Percentiles rank a stretch among this genome's conserved stretches.
These are phyloP conservation scores for Madurella mycetomatis DNA, from an alignment of 2,329 filamentous ascomycete genomes.

Conservation along the genomic window DNA sequence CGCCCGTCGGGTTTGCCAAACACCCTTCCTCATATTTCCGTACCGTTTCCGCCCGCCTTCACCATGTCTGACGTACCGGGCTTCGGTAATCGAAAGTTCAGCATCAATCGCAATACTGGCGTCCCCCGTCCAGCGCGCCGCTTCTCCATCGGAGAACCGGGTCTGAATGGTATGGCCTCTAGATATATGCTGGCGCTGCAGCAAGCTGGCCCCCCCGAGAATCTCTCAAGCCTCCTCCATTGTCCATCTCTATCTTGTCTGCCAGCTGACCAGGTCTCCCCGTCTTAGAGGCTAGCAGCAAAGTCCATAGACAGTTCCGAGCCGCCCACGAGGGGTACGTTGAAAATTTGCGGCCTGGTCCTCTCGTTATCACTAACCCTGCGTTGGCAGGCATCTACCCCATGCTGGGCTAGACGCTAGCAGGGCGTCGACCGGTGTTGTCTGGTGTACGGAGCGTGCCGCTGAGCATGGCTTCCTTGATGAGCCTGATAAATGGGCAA, in stretches of 20 bases:
- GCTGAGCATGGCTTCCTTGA: conserved; percentile 85
- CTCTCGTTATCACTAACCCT: neutral
- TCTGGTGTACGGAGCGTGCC: conserved; percentile 87
- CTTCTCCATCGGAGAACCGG: conserved; percentile 57
- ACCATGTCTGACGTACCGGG: conserved; percentile 42
- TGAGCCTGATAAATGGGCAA: conserved; percentile 79
- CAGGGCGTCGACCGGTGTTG: conserved; percentile 85
- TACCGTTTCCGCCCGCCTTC: neutral
- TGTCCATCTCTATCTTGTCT: conserved; percentile 8
- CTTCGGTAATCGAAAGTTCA: conserved; percentile 54
- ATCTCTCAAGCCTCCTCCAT: conserved; percentile 2
- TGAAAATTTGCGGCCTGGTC: neutral
- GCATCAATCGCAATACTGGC: conserved; percentile 62
- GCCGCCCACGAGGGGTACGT: conserved; percentile 71
- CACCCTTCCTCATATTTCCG: neutral
- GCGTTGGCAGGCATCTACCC: conserved; percentile 58
- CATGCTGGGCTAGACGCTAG: conserved; percentile 88
- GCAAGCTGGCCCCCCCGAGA: too few relatives aligned
- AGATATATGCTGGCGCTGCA: too few relatives aligned
- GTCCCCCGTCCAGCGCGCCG: conserved; percentile 53
- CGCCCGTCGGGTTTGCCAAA: neutral
- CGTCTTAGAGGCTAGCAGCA: conserved; percentile 67
- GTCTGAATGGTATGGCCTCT: conserved; percentile 46
- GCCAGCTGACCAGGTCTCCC: neutral
- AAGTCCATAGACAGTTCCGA: conserved; percentile 84